These are phyloP conservation scores for Helotiales sp. DNA, from an alignment of 2,329 filamentous ascomycete species.

Conservation along the genomic window DNA sequence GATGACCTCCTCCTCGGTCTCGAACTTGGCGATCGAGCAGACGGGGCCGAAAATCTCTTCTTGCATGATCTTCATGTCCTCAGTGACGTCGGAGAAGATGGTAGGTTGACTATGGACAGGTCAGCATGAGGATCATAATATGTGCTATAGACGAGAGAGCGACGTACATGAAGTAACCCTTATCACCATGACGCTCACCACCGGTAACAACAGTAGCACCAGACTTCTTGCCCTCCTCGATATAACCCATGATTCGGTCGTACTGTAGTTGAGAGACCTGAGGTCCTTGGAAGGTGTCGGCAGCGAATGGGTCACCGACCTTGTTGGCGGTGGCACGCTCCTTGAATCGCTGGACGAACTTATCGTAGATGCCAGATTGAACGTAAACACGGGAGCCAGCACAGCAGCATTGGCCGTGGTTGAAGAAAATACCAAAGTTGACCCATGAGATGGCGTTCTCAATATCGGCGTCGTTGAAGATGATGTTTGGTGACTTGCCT, in stretches of 20 bases:
- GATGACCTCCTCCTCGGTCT: constrained; percentile 66
- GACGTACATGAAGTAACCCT: constrained; percentile 76
- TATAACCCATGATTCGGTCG: constrained; percentile 68
- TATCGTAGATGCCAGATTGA: constrained; percentile 69
- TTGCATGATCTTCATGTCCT: constrained; percentile 73
- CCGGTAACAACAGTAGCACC: constrained; percentile 66
- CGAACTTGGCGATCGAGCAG: constrained; percentile 70
- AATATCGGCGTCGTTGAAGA: constrained; percentile 61
- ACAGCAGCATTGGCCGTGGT: constrained; percentile 48
- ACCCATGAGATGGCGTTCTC: constrained; percentile 64
- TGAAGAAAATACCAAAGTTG: constrained; percentile 49
- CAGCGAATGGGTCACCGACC: constrained; percentile 66
- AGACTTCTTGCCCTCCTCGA: constrained; percentile 63
- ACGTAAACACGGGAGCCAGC: constrained; percentile 69
- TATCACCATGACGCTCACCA: constrained; percentile 63
- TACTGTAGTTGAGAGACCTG: constrained; percentile 70
- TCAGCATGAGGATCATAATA: too few species aligned
- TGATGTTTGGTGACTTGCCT: constrained; percentile 63
- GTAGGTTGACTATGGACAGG: too few species aligned
- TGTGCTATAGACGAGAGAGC: too few species aligned
- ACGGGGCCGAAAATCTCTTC: constrained; percentile 77
- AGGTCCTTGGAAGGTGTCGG: constrained; percentile 69
- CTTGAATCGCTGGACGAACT: constrained; percentile 67
- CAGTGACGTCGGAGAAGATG: constrained; percentile 69
- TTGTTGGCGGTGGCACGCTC: constrained; percentile 61